Evolutionary conservation across 2,329 filamentous ascomycete genomes (phyloP), one percentile per base, ranked within the genome.

Genomic region (Scortechinia acanthostroma): DNA sequence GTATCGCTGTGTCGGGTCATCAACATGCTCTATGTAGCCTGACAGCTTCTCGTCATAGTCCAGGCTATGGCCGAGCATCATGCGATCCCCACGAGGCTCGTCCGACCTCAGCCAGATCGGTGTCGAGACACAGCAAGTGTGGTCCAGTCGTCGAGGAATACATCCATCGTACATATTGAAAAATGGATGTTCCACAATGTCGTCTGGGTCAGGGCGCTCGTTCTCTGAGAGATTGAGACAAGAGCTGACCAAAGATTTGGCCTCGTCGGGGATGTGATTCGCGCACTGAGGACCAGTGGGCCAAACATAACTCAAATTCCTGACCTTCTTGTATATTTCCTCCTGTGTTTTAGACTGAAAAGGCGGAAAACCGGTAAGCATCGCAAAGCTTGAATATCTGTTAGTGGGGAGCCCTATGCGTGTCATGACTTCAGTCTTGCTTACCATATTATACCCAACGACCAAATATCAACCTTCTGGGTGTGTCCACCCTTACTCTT

Each of bases 401-500:
- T 21, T 42, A 15, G 43, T 16, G n/a, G 13, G 19, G 14, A 21
- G 43, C 5, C 14, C 15, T 19, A 51, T 66, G 62, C 62, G 77
- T 68, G 78, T 78, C 52, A 30, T n/a, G n/a, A n/a, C 10, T 10
- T 30, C 10, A 6, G 14, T 6, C 6, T 6, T 6, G 6, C 35
- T 40, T 40, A 40, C 35, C 35, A 40, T 10, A 86, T 86, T 43
- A 86, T 79, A 20, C 81, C 81, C 48, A 85, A 70, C 0, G 81
- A 81, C 81, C 81, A 86, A 22, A 85, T 71, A 54, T 86, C 81
- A 1, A 86, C 81, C 61, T 40, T 40, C 35, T 40, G 35, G 6
- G 83, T 84, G 52, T 84, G 80, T 45, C 82, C 81, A 54, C 85
- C 80, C 0, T 80, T 80, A 48, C 79, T 77, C 46, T 79, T 80